Conservation (phyloP, 176 grass and related monocot species). For the Lolium rigidum region DNA sequence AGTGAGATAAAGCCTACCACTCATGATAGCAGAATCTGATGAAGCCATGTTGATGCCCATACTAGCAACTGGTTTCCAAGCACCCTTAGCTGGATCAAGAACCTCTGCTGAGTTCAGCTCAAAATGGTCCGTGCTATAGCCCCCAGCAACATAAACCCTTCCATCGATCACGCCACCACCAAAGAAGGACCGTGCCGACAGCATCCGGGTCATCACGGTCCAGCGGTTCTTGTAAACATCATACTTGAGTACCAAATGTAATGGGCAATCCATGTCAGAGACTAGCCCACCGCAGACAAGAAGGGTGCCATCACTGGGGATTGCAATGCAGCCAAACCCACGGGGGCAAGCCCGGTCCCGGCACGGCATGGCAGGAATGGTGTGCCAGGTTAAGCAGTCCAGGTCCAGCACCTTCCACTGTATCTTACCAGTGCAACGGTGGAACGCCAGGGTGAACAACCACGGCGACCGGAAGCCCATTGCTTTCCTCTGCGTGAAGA, state of each 20-base stretch:
- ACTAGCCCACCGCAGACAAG: constrained; percentile 90
- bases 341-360: constrained; percentile 76
- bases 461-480: constrained; percentile 65
- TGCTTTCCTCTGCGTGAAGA: constrained; percentile 57
- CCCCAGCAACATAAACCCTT: constrained; percentile 78
- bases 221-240: constrained; percentile 73
- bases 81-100: constrained; percentile 63
- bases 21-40: constrained; percentile 81
- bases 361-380: constrained; percentile 91
- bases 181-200: constrained; percentile 83
- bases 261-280: constrained; percentile 94
- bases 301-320: constrained; percentile 59
- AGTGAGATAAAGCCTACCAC: constrained; percentile 67
- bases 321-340: constrained; percentile 82
- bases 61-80: constrained; percentile 60
- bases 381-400: constrained; percentile 69
- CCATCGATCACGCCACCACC: constrained; percentile 81
- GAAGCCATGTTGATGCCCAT: constrained; percentile 88
- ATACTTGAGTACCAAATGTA: constrained; percentile 88
- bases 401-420: constrained; percentile 96
- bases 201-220: constrained; percentile 76
- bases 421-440: constrained; percentile 93
- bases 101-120: constrained; percentile 82
- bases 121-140: constrained; percentile 83
- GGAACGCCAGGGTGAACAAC: constrained; percentile 89